Evolutionary conservation across 2,329 filamentous ascomycete genomes (phyloP), one percentile per base, ranked within the genome.

Genomic region (Waltergamsia citrina): DNA sequence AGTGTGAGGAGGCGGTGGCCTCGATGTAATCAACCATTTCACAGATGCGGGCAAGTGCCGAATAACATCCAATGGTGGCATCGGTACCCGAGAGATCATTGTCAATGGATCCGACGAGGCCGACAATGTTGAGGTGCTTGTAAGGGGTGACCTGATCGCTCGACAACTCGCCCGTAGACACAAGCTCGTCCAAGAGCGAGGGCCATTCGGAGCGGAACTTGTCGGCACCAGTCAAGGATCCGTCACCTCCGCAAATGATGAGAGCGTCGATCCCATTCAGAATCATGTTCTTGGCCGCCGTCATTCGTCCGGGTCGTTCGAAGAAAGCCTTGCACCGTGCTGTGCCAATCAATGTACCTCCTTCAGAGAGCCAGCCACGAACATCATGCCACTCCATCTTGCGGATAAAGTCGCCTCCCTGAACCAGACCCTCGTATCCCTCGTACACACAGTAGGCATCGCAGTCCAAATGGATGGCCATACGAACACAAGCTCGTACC

Each of bases 71-170:
- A 54, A 98, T 95, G 21, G 92, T 98, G 38, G 92, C 90, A 59
- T 98, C 92, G 10, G 92, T 98, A 43, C 86, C 86, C 32, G 88
- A 93, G 61, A 98, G 82, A 54, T 98, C 92, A 54, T 98, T 98
- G 69, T 98, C 92, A 52, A 98, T 98, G 35, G 87, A 94, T 38
- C 92, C 92, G 19, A 98, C 92, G 33, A 96, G 68, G 31, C 92
- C 92, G 35, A 96, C 90, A 45, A 98, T 94, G 61, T 96, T 98
- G 52, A 98, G 74, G 46, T 93, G 78, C 50, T 74, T 72, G 69
- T 86, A 94, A 3, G 84, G 82, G 29, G 76, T 67, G 38, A 85
- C 63, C 53, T 94, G 81, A 37, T 81, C 73, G 28, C 65, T 50
- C 6, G 75, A 80, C 48, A 95, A 69, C 50, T 90, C 71, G 34